Percentiles rank a stretch among this genome's conserved stretches.
Conservation (phyloP, 2,329 filamentous ascomycete species). For the Monosporascus sp. region DNA sequence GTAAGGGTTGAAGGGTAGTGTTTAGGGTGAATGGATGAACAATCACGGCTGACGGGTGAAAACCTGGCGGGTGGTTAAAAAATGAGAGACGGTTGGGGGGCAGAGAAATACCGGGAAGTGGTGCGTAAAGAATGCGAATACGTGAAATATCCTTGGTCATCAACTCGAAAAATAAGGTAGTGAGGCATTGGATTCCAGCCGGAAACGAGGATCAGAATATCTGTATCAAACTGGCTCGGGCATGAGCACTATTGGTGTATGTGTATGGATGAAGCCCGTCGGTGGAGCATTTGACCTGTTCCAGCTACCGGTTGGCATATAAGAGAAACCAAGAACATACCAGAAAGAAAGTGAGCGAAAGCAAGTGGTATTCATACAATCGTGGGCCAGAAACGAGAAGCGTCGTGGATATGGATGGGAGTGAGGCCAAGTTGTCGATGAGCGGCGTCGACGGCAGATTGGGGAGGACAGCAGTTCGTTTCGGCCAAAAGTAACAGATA, state of each 20-base stretch:
- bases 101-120: too few relatives aligned
- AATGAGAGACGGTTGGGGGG: background rate
- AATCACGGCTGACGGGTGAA: background rate
- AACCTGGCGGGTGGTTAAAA: background rate
- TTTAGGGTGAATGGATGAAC: background rate
- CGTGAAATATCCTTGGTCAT: too few relatives aligned
- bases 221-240: too few relatives aligned
- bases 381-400: constrained; percentile 20
- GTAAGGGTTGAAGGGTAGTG: background rate
- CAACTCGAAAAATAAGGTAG: too few relatives aligned
- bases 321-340: constrained; percentile 11
- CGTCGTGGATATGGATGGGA: constrained; percentile 12
- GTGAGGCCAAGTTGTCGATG: constrained; percentile 6
- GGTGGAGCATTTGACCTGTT: background rate
- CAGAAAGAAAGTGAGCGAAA: constrained; percentile 20
- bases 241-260: background rate
- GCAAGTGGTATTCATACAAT: constrained; percentile 36
- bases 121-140: too few relatives aligned
- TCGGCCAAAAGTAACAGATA: background rate
- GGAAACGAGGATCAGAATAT: too few relatives aligned
- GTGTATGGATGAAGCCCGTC: background rate
- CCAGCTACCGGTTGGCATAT: constrained; percentile 4
- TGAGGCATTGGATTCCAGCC: too few relatives aligned
- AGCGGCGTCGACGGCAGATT: background rate
- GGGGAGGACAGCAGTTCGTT: background rate